Evolutionary conservation across 768 basidiomycete genomes (phyloP).

Genomic region (Rubroboletus pulcherrimus): DNA sequence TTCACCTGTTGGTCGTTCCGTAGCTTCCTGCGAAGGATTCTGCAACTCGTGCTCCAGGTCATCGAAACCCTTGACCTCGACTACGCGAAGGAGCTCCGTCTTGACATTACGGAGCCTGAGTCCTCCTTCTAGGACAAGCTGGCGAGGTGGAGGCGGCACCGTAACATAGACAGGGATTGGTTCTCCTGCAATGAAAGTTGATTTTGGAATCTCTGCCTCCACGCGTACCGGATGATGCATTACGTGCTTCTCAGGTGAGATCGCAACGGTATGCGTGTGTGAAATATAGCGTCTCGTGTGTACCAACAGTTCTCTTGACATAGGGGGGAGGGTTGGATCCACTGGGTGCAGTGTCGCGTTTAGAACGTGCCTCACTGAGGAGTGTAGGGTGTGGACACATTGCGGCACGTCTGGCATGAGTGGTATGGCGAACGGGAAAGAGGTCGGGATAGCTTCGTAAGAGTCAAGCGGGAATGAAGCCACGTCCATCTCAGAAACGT

Average conservation of each 20-base stretch:
- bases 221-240: constrained; percentile 64
- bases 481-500: constrained; percentile 51
- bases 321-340: constrained; percentile 34
- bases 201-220: constrained; percentile 67
- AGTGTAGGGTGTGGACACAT: constrained; percentile 72
- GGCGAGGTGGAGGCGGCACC: constrained; percentile 67
- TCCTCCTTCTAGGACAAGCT: constrained; percentile 65
- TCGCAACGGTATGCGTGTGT: constrained; percentile 51
- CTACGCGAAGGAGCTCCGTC: constrained; percentile 68
- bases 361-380: constrained; percentile 67
- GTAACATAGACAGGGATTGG: constrained; percentile 76
- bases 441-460: constrained; percentile 47
- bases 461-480: constrained; percentile 41
- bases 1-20: constrained; percentile 8
- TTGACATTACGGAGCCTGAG: constrained; percentile 77
- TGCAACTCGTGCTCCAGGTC: constrained; percentile 31
- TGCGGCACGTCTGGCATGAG: constrained; percentile 78
- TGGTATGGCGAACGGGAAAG: constrained; percentile 79
- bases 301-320: constrained; percentile 58
- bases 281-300: constrained; percentile 75
- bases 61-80: constrained; percentile 52
- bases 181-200: constrained; percentile 69
- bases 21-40: constrained; percentile 23
- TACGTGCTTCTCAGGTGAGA: constrained; percentile 56
- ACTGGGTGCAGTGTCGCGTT: constrained; percentile 61